These are phyloP conservation scores for Kwoniella bestiolae DNA, from an alignment of 768 basidiomycete species.

Conservation along the genomic window DNA sequence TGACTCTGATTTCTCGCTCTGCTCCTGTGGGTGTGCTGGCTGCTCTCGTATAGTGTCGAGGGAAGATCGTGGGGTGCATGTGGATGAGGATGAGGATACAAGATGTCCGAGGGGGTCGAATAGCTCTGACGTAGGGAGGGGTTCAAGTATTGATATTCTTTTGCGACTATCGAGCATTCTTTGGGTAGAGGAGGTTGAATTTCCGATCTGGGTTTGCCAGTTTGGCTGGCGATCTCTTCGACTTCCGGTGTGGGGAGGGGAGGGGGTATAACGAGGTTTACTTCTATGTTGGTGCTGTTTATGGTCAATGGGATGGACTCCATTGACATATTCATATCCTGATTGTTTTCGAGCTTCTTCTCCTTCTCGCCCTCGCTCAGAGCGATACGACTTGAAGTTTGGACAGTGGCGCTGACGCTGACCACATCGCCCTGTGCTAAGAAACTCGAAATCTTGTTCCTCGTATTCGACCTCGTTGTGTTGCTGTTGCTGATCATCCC, in stretches of 20 bases:
- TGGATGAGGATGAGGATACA: constrained; percentile 14
- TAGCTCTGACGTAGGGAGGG: constrained; percentile 35
- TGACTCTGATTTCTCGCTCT: neutral
- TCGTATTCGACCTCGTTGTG: constrained; percentile 13
- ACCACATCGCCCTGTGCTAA: constrained; percentile 3
- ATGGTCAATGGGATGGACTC: constrained; percentile 3
- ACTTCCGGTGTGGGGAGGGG: constrained; percentile 22
- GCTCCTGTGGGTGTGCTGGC: too few relatives aligned
- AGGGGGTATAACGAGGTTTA: constrained; percentile 15
- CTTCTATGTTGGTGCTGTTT: neutral
- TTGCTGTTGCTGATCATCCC: constrained; percentile 9
- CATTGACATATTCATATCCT: constrained; percentile 5
- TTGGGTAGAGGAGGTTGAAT: constrained; percentile 2
- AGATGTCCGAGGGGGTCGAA: constrained; percentile 38
- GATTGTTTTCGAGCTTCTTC: neutral
- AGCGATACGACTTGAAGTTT: neutral
- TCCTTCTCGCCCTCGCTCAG: neutral
- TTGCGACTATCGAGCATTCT: constrained; percentile 11
- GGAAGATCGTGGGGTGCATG: constrained; percentile 6
- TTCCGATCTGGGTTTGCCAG: constrained; percentile 2
- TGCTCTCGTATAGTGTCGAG: neutral
- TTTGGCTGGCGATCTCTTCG: constrained; percentile 9
- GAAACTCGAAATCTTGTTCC: constrained; percentile 20
- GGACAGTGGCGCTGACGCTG: too few relatives aligned
- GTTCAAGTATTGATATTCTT: constrained; percentile 37